phyloP scores from a whole-genome alignment of 805 yeast genomes.

The Candida argentea region DNA sequence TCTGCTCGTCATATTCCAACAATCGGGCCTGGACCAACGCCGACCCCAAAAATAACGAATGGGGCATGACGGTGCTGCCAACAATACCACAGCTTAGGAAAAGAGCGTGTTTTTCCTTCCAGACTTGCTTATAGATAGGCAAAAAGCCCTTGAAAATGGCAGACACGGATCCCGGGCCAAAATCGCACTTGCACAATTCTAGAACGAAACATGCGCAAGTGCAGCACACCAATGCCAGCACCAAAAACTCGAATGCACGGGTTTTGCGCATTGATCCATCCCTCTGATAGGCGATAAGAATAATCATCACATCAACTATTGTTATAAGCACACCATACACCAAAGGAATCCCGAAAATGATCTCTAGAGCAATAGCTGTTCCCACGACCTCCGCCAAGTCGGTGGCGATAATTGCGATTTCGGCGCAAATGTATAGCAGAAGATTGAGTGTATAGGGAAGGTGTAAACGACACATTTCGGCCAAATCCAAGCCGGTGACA shows the following conservation, averaged over 20 bases:
- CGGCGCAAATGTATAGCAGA: conserved; percentile 61
- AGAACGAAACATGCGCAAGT: conserved; percentile 71
- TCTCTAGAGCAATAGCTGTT: conserved; percentile 76
- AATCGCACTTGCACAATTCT: conserved; percentile 47
- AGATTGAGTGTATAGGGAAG: conserved; percentile 60
- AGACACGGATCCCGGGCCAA: conserved; percentile 41
- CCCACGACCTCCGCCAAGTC: conserved; percentile 94
- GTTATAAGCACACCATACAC: conserved; percentile 69
- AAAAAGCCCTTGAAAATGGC: conserved; percentile 57
- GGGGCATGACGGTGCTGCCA: conserved; percentile 40
- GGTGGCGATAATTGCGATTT: conserved; percentile 82
- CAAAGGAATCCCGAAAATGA: conserved; percentile 66
- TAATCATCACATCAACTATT: conserved; percentile 69
- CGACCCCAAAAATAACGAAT: conserved; percentile 33
- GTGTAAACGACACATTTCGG: conserved; percentile 70
- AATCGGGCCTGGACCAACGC: conserved; percentile 35
- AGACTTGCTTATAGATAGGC: conserved; percentile 35
- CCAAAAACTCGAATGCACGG: conserved; percentile 69
- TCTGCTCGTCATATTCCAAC: conserved; percentile 29
- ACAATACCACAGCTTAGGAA: conserved; percentile 36
- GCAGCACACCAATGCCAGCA: conserved; percentile 55
- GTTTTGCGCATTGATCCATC: conserved; percentile 69
- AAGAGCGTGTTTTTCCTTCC: conserved; percentile 27
- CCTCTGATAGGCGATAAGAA: conserved; percentile 65
- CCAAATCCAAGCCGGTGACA: conserved; percentile 81